Percentiles rank a stretch among this genome's conserved stretches.
These are phyloP conservation scores for Dioscorea dumetorum DNA, from an alignment of 106 monocot species.

Conservation along the genomic window DNA sequence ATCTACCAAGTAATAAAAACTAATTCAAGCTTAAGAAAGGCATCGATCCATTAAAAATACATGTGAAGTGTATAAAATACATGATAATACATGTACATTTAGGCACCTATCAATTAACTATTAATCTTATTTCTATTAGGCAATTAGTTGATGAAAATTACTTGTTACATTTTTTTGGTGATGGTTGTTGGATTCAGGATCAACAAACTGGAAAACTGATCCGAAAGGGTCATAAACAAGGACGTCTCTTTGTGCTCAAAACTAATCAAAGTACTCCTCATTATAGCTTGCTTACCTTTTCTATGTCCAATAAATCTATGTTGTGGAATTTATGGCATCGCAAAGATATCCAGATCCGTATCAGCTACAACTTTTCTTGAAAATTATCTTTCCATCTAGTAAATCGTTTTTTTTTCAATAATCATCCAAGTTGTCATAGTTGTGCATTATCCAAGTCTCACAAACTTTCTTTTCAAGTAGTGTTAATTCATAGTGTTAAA, in stretches of 20 bases:
- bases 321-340: background rate
- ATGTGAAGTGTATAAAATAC: no score
- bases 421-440: conserved; percentile 1
- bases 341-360: background rate
- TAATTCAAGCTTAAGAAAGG: no score
- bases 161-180: conserved; percentile 1
- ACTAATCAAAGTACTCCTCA: background rate
- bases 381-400: conserved; percentile 1
- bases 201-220: conserved; percentile 10
- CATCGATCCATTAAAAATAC: no score
- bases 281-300: background rate
- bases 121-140: background rate
- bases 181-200: conserved; percentile 10
- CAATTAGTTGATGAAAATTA: conserved; percentile 7
- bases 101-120: background rate
- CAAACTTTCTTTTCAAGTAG: conserved; percentile 8
- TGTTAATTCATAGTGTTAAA: no score
- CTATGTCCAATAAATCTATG: conserved; percentile 3
- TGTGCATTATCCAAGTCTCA: conserved; percentile 7
- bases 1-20: no score
- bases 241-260: conserved; percentile 3
- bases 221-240: conserved; percentile 1
- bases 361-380: conserved; percentile 3
- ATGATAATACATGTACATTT: no score
- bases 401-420: background rate